These are phyloP conservation scores for Sordaria brevicollis DNA, from an alignment of 495 filamentous ascomycete species.

Conservation along the genomic window DNA sequence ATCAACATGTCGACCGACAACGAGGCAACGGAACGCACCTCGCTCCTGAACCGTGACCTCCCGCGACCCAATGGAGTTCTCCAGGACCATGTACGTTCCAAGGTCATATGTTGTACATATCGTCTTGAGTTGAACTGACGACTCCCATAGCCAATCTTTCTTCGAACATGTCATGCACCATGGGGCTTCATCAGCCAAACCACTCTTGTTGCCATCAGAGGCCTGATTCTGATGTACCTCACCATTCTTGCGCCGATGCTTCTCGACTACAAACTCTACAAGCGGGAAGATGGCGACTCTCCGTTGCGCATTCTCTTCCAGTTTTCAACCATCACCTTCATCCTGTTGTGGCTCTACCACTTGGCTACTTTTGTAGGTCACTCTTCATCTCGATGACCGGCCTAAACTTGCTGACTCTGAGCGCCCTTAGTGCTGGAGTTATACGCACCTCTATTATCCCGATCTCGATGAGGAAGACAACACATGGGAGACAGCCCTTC, in stretches of 20 bases:
- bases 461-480: conserved; percentile 20
- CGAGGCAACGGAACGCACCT: neutral
- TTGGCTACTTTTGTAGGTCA: conserved; percentile 29
- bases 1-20: neutral
- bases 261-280: conserved; percentile 29
- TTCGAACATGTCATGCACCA: conserved; percentile 42
- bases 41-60: neutral
- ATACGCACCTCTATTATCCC: conserved; percentile 37
- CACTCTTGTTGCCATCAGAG: conserved; percentile 28
- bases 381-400: neutral
- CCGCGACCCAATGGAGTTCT: neutral
- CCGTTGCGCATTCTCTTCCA: conserved; percentile 35
- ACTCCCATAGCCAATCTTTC: conserved; percentile 31
- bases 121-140: conserved; percentile 4
- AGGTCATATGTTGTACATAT: neutral
- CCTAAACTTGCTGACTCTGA: neutral
- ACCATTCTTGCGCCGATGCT: conserved; percentile 27
- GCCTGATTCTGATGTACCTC: conserved; percentile 33
- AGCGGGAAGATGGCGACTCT: conserved; percentile 16
- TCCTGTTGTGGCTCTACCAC: conserved; percentile 35
- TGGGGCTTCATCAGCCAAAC: conserved; percentile 35
- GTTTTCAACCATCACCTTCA: conserved; percentile 34
- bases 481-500: conserved; percentile 12
- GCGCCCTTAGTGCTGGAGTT: conserved; percentile 30
- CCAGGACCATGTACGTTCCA: conserved; percentile 24